Evolutionary conservation across 768 basidiomycete species (phyloP).

Genomic region (Lactarius vividus): DNA sequence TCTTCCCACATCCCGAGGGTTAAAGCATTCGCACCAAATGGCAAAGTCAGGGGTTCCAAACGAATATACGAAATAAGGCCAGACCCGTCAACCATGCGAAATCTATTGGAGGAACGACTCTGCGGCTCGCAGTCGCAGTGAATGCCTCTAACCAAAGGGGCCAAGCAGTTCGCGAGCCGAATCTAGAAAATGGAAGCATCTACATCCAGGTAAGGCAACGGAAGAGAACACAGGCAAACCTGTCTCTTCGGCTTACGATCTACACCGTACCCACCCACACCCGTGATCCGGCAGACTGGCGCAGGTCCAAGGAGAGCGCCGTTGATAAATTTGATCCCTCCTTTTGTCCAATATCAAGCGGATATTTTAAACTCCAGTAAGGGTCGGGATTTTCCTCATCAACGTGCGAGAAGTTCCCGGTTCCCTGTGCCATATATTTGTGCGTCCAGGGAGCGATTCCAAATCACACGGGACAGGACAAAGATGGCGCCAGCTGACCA

Average conservation of each 20-base stretch:
- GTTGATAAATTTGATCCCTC: not conserved
- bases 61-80: not conserved
- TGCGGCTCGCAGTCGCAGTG: not conserved
- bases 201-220: slow-evolving; percentile 20
- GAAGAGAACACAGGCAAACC: not conserved
- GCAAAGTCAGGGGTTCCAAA: slow-evolving; percentile 15
- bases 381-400: not conserved
- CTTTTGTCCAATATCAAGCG: not conserved
- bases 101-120: slow-evolving; percentile 9
- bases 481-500: not conserved
- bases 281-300: slow-evolving; percentile 6
- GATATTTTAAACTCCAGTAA: not conserved
- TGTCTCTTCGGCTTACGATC: slow-evolving; percentile 21
- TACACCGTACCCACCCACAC: not conserved
- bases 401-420: not conserved
- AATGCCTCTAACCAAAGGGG: slow-evolving; percentile 22
- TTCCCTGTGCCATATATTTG: not conserved
- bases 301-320: not conserved
- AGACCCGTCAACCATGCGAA: slow-evolving; percentile 9
- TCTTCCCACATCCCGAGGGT: slow-evolving; percentile 4
- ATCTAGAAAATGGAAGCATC: slow-evolving; percentile 18
- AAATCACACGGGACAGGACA: not conserved
- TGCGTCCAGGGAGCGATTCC: not conserved
- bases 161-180: slow-evolving; percentile 4
- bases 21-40: slow-evolving; percentile 9